Percentiles rank a stretch among this genome's conserved stretches.
These are phyloP conservation scores for Agrostemma githago DNA, from an alignment of 148 eudicot genomes.

Conservation along the genomic window DNA sequence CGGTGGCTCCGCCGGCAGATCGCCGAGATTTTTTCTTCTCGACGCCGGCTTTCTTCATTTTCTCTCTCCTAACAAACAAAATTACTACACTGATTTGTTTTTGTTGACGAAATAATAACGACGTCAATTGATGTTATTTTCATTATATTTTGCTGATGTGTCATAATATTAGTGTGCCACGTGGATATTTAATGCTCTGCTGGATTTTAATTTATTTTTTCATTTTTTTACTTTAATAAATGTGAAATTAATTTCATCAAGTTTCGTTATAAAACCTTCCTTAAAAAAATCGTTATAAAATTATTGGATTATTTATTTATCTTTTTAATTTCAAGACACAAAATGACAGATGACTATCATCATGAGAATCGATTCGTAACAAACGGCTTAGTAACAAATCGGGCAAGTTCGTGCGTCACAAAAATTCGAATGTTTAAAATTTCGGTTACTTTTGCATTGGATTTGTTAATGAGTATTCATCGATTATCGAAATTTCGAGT, in stretches of 20 bases:
- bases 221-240: background rate
- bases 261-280: no score
- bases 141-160: slow-evolving; percentile 10
- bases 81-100: background rate
- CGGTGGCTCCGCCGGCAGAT: slow-evolving; percentile 30
- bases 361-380: no score
- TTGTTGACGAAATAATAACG: slow-evolving; percentile 9
- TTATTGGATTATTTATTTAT: background rate
- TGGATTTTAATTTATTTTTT: background rate
- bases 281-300: no score
- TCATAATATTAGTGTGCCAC: background rate
- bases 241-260: no score
- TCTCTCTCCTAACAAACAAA: slow-evolving; percentile 13
- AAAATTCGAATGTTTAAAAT: no score
- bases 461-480: no score
- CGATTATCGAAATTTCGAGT: no score
- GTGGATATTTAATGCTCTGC: background rate
- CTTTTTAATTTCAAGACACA: no score
- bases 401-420: no score
- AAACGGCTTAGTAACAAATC: no score
- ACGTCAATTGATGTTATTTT: slow-evolving; percentile 18
- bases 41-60: slow-evolving; percentile 45
- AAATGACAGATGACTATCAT: no score
- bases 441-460: no score
- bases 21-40: slow-evolving; percentile 49